Evolutionary conservation across 2,329 filamentous ascomycete species (phyloP), one percentile per base, ranked within the genome.

Genomic region (Bimuria novae-zelandiae): DNA sequence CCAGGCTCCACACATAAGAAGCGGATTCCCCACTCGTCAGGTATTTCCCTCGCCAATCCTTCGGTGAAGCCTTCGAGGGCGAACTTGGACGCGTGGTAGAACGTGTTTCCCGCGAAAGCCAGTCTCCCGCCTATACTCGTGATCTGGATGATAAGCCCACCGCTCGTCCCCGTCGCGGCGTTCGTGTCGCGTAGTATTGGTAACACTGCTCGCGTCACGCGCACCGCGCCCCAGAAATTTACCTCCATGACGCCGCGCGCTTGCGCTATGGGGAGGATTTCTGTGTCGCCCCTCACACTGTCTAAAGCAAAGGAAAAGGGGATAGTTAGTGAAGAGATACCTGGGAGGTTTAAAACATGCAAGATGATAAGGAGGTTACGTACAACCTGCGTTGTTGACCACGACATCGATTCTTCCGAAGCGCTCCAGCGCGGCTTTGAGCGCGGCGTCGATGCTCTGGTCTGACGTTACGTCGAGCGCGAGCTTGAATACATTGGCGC

Each of bases 351-450:
- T n/a, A n/a, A n/a, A n/a, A n/a, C n/a, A n/a, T n/a, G n/a, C n/a
- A n/a, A n/a, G n/a, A n/a, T n/a, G n/a, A n/a, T n/a, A n/a, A n/a
- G n/a, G n/a, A n/a, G n/a, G n/a, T n/a, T n/a, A n/a, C n/a, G n/a
- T n/a, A n/a, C 71, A 64, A 1, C 77, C 65, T 60, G 90, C 89
- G 2, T 65, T 64, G 0, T 59, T 53, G 12, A 81, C 63, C 0
- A 78, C 72, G 1, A 60, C 52, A n/a, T 76, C 66, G 49, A 80
- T 73, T 1, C 92, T 89, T 66, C 91, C 88, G 70, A 86, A 93
- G 39, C 79, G 79, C 74, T 88, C 77, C 70, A 92, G 86, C 64
- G 89, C 88, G 0, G 62, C 55, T 0, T 50, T 23, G 12, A 81
- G 58, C 0, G 77, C 76, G 1, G 49, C 46, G 7, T 71, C 58